phyloP scores from a whole-genome alignment of 169 alveolate species.

The Plasmodium gaboni region DNA sequence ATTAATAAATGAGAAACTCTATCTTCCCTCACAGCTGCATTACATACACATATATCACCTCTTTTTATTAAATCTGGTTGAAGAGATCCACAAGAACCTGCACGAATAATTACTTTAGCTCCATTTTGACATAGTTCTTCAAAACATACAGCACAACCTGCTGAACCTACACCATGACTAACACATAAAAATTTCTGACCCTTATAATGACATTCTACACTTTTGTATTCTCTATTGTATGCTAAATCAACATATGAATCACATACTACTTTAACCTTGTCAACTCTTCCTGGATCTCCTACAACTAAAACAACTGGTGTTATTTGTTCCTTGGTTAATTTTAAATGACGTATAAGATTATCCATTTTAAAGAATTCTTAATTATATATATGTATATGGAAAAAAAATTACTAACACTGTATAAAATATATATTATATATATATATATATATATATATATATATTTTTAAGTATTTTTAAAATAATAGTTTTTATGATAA shows the following conservation, averaged over 20 bases:
- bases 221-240: slow-evolving; percentile 69
- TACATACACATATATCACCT: slow-evolving; percentile 76
- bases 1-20: slow-evolving; percentile 75
- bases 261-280: slow-evolving; percentile 56
- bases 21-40: slow-evolving; percentile 78
- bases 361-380: slow-evolving; percentile 4
- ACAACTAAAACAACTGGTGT: slow-evolving; percentile 77
- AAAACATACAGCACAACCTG: slow-evolving; percentile 77
- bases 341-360: slow-evolving; percentile 43
- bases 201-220: slow-evolving; percentile 61
- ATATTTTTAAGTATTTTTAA: too few species aligned
- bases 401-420: not conserved
- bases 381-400: too few species aligned
- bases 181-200: slow-evolving; percentile 76
- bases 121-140: slow-evolving; percentile 75
- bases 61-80: slow-evolving; percentile 71
- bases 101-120: slow-evolving; percentile 72
- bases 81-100: slow-evolving; percentile 77
- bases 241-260: slow-evolving; percentile 77
- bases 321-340: slow-evolving; percentile 26
- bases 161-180: slow-evolving; percentile 77
- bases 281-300: slow-evolving; percentile 79
- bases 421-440: not conserved
- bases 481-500: too few species aligned
- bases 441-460: too few species aligned